Base-by-base conservation (phyloP, 2,329 filamentous ascomycete species). In the Microdochium nivale region DNA sequence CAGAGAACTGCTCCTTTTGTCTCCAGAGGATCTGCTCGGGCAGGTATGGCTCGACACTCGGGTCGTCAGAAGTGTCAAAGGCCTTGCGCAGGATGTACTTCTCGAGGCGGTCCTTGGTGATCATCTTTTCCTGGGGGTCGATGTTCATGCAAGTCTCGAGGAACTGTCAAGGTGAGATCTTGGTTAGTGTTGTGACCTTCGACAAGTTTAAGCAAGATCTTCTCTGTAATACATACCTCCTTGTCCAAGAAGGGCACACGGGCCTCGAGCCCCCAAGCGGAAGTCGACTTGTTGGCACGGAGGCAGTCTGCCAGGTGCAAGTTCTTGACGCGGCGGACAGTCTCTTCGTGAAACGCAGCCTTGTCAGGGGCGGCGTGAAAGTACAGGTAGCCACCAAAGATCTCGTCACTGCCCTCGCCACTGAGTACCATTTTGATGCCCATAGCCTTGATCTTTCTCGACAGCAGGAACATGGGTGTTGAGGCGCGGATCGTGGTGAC, bases 341-440 rank as follows among this genome's bases (percentile, higher is more conserved):
- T 96, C 78, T 99, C 94, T 67, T 87, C 84, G 75, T 99, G 94
- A 78, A 99, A 95, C n/a, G 84, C 87, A 62, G 87, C 82, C 76
- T 87, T 92, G 77, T 90, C 80, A 23, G 94, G 94, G 2, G 94
- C 94, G 55, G 86, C 88, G 71, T 96, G 90, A 83, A 99, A 99
- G 79, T 99, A 99, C 21, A 99, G 83, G 72, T 99, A 99, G 50
- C 94, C 94, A 56, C 94, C 94, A 61, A 97, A 97, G 68, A 96
- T 96, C 75, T 99, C 94, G 70, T 99, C 94, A 64, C 88, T 94
- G 49, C 94, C 94, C 74, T 99, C 94, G 55, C 94, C 94, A 64
- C 88, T 95, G 56, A 99, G 80, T 52, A 99, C 94, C 94, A 99
- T 99, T 83, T 99, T 99, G 66, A 99, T 88, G 57, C 94, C 94